Base-by-base conservation (phyloP, 768 basidiomycete species). In the Calvatia gigantea region DNA sequence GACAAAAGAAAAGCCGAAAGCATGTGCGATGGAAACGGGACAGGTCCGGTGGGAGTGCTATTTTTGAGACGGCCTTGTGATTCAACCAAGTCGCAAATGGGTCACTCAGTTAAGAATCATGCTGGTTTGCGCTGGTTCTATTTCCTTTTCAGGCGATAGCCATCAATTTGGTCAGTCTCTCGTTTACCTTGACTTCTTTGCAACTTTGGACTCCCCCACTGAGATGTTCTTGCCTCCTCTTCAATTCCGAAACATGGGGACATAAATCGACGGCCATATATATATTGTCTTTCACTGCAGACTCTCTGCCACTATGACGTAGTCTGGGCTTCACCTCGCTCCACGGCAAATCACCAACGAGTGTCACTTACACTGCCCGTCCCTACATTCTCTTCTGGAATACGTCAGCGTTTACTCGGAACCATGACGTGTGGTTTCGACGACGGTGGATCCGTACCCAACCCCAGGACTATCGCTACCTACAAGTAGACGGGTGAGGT, bases 371-470 rank as follows among this genome's bases (percentile, higher is more conserved):
- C 1, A 37, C 6, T 19, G 38, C 19, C 23, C 4, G 31, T 48
- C 32, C 32, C 32, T 48, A 31, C 29, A 21, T 48, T 6, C 31
- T 1, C 29, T 6, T 8, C 29, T 32, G 8, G 27, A 5, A 29
- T 48, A 48, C 46, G 46, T 48, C 46, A 48, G 46, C n/a, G 19
- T 9, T 32, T 48, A 50, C 48, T 25, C 48, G 48, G 48, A n/a
- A 50, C 48, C 38, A 17, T 50, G 47, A 48, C 28, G 19, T 21
- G n/a, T 48, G 42, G 21, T 6, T 8, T 19, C 7, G n/a, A 41
- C n/a, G n/a, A 19, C 38, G n/a, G 19, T n/a, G 8, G 38, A 9
- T n/a, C 38, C 11, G n/a, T n/a, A n/a, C 9, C 17, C 4, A 41
- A n/a, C 17, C n/a, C 38, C 38, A n/a, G n/a, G 19, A 19, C n/a